phyloP scores from a whole-genome alignment of 306 rosid genomes.

The Amphicarpaea edgeworthii region DNA sequence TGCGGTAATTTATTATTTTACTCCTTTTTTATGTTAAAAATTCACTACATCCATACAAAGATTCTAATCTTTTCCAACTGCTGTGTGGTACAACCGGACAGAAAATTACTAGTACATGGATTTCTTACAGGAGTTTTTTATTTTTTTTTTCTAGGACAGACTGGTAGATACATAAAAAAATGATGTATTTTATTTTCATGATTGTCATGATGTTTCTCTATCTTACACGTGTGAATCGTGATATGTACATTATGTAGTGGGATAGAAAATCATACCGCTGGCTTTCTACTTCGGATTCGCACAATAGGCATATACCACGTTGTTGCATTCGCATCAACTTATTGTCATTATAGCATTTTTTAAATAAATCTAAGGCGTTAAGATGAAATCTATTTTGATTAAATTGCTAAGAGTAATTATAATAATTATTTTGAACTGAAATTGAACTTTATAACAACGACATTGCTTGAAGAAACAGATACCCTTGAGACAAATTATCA shows the following conservation, averaged over 20 bases:
- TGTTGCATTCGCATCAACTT: background rate
- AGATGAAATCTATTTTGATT: background rate
- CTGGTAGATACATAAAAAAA: too few species aligned
- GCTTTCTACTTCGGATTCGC: background rate
- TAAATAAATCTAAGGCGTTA: background rate
- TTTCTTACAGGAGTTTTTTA: too few species aligned
- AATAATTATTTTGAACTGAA: background rate
- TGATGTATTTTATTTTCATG: too few species aligned
- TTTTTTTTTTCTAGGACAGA: too few species aligned
- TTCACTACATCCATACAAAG: background rate
- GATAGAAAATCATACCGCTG: background rate
- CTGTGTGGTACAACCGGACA: background rate
- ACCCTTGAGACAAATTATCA: slow-evolving; percentile 15
- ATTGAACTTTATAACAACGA: slow-evolving; percentile 23
- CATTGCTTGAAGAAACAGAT: slow-evolving; percentile 45
- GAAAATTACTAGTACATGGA: background rate
- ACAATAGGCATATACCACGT: background rate
- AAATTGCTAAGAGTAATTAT: background rate
- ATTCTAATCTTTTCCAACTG: background rate
- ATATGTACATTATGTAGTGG: background rate
- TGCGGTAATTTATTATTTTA: too few species aligned
- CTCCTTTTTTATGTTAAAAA: too few species aligned
- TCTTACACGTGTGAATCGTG: background rate
- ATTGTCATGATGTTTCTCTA: background rate
- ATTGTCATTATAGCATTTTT: background rate